A percentile compares a stretch with the other conserved stretches of the same genome.
Conservation (phyloP, 176 grass and related monocot genomes). For the Dactylis glomerata region DNA sequence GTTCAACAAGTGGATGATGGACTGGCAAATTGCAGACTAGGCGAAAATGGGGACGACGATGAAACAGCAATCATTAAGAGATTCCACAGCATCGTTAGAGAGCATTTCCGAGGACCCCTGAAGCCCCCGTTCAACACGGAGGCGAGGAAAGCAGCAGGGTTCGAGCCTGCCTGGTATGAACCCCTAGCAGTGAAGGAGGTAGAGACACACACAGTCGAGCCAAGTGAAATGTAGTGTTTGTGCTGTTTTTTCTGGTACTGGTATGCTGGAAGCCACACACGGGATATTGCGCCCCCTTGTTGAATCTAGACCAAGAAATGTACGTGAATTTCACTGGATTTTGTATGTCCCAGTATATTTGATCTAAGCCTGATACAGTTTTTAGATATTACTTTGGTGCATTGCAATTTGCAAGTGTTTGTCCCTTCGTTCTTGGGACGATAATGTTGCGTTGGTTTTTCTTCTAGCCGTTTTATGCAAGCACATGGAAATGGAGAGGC, state of each 20-base stretch:
- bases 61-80: slow-evolving; percentile 41
- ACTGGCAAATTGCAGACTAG: slow-evolving; percentile 15
- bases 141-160: slow-evolving; percentile 71
- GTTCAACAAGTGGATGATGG: not conserved
- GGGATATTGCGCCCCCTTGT: not conserved
- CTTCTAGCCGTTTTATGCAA: no score
- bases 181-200: slow-evolving; percentile 55
- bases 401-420: not conserved
- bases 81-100: slow-evolving; percentile 72
- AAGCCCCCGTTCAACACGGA: slow-evolving; percentile 76
- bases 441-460: not conserved
- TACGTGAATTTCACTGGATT: not conserved
- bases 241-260: not conserved
- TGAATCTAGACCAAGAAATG: not conserved
- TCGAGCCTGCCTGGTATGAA: slow-evolving; percentile 85
- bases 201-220: slow-evolving; percentile 5
- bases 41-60: not conserved
- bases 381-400: not conserved
- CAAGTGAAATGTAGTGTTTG: not conserved
- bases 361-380: not conserved
- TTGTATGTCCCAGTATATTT: not conserved
- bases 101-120: slow-evolving; percentile 73
- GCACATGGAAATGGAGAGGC: no score
- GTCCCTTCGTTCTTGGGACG: not conserved
- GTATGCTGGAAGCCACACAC: not conserved